Base-by-base conservation (phyloP, 495 filamentous ascomycete genomes). In the Chaetomium fimeti region DNA sequence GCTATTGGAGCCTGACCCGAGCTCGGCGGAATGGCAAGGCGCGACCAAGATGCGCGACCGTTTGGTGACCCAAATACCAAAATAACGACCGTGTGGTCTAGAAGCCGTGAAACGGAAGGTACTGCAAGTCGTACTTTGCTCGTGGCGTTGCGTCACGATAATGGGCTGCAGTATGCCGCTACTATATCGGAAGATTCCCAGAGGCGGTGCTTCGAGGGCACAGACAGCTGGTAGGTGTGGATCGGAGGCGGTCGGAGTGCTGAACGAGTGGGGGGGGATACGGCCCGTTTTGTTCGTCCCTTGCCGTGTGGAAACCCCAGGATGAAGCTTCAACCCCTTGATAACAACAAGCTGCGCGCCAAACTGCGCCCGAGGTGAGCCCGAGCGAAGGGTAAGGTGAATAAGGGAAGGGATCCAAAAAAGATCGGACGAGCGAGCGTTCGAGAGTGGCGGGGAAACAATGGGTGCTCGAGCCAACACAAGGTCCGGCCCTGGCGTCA, bases 401-500 rank as follows among this genome's bases (percentile, higher is more conserved):
- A 51, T 54, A 20, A 25, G 45, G 54, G n/a, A 58, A 29, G 54
- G 32, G 24, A 55, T 11, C 27, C 9, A 29, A 13, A 42, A 12
- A 43, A 28, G 62, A 59, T 51, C 45, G 47, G 48, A 59, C 32
- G 36, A 49, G 5, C 32, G 36, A 49, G 5, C 5, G 32, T 47
- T 57, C 27, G 52, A 15, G n/a, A 4, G 60, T 61, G 49, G 45
- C 43, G 62, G 38, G 24, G 56, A 28, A 51, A 54, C 62, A 64
- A 54, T 60, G 62, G 48, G 56, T 27, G 62, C 55, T 49, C 49
- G 62, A 60, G 55, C 55, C 55, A 60, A 24, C n/a, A 2, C 24
- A 18, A 59, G 56, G 63, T 60, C 57, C 63, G 57, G 51, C 63
- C 62, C 57, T 65, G 63, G 63, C 63, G 56, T 65, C 36, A 25